These are phyloP conservation scores for Rosellinia necatrix DNA, from an alignment of 2,329 filamentous ascomycete species.

Conservation along the genomic window DNA sequence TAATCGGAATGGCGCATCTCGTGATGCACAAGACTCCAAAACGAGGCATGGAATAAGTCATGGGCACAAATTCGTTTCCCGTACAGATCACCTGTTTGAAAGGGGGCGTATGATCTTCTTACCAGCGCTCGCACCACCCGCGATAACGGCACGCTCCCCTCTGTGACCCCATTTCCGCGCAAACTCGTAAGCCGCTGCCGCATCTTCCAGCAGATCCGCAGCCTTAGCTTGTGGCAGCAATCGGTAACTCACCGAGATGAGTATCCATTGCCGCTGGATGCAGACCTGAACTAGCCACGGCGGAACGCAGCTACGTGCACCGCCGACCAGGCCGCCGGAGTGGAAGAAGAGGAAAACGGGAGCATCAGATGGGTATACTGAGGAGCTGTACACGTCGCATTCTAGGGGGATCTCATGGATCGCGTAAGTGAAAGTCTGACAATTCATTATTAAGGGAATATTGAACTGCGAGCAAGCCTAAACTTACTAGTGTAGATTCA, in stretches of 20 bases:
- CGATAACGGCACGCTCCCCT: slow-evolving; percentile 37
- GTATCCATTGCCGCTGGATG: slow-evolving; percentile 40
- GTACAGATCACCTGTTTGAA: too few species aligned
- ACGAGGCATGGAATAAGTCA: too few species aligned
- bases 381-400: slow-evolving; percentile 44
- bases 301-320: slow-evolving; percentile 39
- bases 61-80: too few species aligned
- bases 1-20: too few species aligned
- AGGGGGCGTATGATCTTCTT: background rate
- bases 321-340: slow-evolving; percentile 42
- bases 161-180: slow-evolving; percentile 32
- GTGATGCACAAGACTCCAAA: too few species aligned
- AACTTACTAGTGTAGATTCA: too few species aligned
- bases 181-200: slow-evolving; percentile 41
- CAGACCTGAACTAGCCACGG: slow-evolving; percentile 46
- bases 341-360: slow-evolving; percentile 47
- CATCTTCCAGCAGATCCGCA: slow-evolving; percentile 40
- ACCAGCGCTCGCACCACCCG: slow-evolving; percentile 44
- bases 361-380: slow-evolving; percentile 16
- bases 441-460: slow-evolving; percentile 33
- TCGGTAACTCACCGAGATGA: slow-evolving; percentile 44
- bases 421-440: slow-evolving; percentile 39
- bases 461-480: too few species aligned
- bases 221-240: slow-evolving; percentile 42
- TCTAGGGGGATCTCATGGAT: slow-evolving; percentile 41